Conservation (phyloP, 768 basidiomycete genomes). For the Mycena metata region DNA sequence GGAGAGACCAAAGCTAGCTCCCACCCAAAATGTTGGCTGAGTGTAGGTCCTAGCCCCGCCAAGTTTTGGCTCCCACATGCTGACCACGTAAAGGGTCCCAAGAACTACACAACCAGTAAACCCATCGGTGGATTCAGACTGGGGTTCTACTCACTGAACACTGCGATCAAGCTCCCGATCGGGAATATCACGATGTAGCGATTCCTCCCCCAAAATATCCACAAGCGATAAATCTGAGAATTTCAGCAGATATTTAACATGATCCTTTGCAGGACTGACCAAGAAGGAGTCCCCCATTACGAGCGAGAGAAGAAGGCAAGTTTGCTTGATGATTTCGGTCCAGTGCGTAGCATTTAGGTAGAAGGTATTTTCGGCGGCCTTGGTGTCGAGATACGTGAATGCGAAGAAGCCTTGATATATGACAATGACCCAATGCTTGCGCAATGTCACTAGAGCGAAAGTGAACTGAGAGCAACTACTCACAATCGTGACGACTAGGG, state of each 20-base stretch:
- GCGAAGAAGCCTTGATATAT: slow-evolving; percentile 15
- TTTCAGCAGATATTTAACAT: slow-evolving; percentile 10
- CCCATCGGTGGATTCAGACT: slow-evolving; percentile 9
- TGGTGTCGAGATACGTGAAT: slow-evolving; percentile 16
- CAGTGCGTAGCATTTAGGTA: slow-evolving; percentile 18
- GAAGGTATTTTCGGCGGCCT: slow-evolving; percentile 20
- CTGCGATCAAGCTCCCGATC: slow-evolving; percentile 12
- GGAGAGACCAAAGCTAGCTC: slow-evolving; percentile 12
- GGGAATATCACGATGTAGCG: slow-evolving; percentile 21
- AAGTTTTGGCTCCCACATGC: slow-evolving; percentile 21
- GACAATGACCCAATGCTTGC: slow-evolving; percentile 21
- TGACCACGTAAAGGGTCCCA: slow-evolving; percentile 12
- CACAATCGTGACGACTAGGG: slow-evolving; percentile 18
- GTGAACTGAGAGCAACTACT: slow-evolving; percentile 7
- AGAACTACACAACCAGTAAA: slow-evolving; percentile 20
- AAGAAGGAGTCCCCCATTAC: slow-evolving; percentile 15
- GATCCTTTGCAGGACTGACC: slow-evolving; percentile 8
- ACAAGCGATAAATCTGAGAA: slow-evolving; percentile 24
- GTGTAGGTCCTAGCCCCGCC: slow-evolving; percentile 12
- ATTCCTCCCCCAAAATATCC: slow-evolving; percentile 22
- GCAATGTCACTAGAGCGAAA: slow-evolving; percentile 12
- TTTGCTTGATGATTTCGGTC: slow-evolving; percentile 15
- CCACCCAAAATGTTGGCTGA: slow-evolving; percentile 7
- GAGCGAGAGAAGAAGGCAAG: slow-evolving; percentile 4
- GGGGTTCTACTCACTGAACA: slow-evolving; percentile 9